Percentiles rank a stretch among this genome's conserved stretches.
phyloP scores from a whole-genome alignment of 345 rosid species.

The Lumnitzera racemosa region DNA sequence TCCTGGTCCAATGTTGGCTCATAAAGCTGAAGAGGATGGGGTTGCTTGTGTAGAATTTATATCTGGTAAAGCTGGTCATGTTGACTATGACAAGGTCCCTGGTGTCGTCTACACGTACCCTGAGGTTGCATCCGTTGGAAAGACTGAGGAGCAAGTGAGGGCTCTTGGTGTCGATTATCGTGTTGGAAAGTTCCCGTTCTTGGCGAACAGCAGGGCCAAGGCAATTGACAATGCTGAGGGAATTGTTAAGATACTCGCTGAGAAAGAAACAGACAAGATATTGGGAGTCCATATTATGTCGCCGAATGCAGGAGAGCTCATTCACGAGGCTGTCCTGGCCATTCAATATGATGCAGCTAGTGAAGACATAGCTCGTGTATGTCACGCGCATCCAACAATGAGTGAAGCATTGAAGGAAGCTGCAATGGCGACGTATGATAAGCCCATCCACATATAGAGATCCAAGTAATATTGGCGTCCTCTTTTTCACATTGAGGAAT shows the following conservation, averaged over 20 bases:
- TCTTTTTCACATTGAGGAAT: too few relatives aligned
- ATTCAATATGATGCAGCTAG: conserved; percentile 80
- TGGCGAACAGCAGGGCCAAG: conserved; percentile 99
- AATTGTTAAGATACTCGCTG: conserved; percentile 83
- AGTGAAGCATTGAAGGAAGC: conserved; percentile 99
- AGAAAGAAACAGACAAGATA: conserved; percentile 90
- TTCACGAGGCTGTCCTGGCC: conserved; percentile 92
- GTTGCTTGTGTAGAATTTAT: conserved; percentile 97
- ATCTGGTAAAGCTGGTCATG: conserved; percentile 95
- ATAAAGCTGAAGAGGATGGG: conserved; percentile 99
- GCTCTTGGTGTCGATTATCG: conserved; percentile 60
- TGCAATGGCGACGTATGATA: conserved; percentile 98
- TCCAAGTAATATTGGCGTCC: too few relatives aligned
- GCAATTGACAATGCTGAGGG: conserved; percentile 96
- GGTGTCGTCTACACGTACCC: conserved; percentile 98
- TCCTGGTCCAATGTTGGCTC: conserved; percentile 99
- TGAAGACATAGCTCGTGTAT: conserved; percentile 93
- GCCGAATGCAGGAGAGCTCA: conserved; percentile 94
- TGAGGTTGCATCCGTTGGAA: conserved; percentile 95
- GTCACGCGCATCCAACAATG: conserved; percentile 99
- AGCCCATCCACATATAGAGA: conserved; percentile 84
- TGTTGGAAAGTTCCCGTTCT: conserved; percentile 94
- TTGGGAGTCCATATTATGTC: conserved; percentile 96
- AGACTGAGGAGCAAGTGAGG: conserved; percentile 97
- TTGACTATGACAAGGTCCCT: conserved; percentile 95